Evolutionary conservation across 2,329 filamentous ascomycete genomes (phyloP).

Genomic region (Pestalotiopsis sp.): DNA sequence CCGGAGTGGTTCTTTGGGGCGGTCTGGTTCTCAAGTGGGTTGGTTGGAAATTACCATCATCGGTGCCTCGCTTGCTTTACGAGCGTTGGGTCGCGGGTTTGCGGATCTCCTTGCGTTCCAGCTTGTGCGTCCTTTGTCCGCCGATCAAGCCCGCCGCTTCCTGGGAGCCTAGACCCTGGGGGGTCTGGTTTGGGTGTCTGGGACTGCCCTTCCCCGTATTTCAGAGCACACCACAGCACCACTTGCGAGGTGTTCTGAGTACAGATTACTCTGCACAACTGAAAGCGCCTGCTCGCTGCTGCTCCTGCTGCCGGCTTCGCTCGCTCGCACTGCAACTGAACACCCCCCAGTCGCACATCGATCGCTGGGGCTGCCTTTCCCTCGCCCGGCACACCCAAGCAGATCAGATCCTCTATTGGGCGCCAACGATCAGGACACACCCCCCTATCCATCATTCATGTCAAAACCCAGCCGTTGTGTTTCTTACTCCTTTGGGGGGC

Average conservation of each 20-base stretch:
- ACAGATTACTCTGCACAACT: not conserved
- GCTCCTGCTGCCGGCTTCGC: not conserved
- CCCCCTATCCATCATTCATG: not conserved
- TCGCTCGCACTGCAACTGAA: not conserved
- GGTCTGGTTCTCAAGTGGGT: conserved; percentile 6
- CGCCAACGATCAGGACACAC: not conserved
- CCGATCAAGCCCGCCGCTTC: not conserved
- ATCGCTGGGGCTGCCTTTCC: not conserved
- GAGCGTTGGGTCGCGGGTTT: not conserved
- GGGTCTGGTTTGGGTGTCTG: not conserved
- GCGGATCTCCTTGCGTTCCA: not conserved
- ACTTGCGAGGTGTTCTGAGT: not conserved
- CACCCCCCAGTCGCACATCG: not conserved
- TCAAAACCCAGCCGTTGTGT: not conserved
- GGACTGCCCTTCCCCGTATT: not conserved
- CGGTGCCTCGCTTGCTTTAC: not conserved
- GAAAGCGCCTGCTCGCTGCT: not conserved
- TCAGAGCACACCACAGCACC: not conserved
- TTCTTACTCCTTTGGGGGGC: conserved; percentile 10
- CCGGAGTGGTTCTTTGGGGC: not conserved
- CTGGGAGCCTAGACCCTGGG: not conserved
- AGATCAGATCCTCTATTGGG: not conserved
- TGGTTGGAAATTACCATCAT: not conserved
- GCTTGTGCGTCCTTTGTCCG: not conserved
- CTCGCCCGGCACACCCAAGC: no score